A percentile compares a stretch with the other conserved stretches of the same genome.
Evolutionary conservation across 352 stramenopile genomes (phyloP).

Genomic region (Globisporangium acanthophoron): DNA sequence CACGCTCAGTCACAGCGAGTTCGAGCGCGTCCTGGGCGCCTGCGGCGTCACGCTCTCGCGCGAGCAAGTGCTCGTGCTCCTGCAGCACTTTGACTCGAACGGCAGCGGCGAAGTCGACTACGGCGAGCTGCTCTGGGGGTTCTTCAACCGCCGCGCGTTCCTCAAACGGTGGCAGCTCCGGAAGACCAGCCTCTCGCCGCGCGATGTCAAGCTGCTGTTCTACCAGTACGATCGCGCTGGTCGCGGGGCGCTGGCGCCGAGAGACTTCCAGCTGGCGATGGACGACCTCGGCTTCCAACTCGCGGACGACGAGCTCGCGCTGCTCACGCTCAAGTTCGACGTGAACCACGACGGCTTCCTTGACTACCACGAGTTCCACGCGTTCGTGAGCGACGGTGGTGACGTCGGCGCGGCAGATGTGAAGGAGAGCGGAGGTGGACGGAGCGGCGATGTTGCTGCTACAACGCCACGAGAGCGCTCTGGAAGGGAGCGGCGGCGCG

Average conservation of each 20-base stretch:
- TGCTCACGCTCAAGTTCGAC: slow-evolving; percentile 51
- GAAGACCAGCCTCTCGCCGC: slow-evolving; percentile 20
- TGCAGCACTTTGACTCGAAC: slow-evolving; percentile 44
- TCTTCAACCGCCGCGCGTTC: slow-evolving; percentile 58
- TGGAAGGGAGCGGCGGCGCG: not conserved
- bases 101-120: slow-evolving; percentile 51
- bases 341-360: slow-evolving; percentile 45
- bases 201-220: slow-evolving; percentile 34
- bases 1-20: slow-evolving; percentile 40
- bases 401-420: not conserved
- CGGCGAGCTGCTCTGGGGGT: slow-evolving; percentile 51
- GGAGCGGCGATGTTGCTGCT: not conserved
- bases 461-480: not conserved
- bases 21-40: slow-evolving; percentile 26
- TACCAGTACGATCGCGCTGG: slow-evolving; percentile 35
- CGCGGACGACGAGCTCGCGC: slow-evolving; percentile 33
- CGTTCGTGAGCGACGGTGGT: slow-evolving; percentile 25
- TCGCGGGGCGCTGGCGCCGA: slow-evolving; percentile 27
- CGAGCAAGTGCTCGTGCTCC: slow-evolving; percentile 39
- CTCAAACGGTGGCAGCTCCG: slow-evolving; percentile 45
- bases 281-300: slow-evolving; percentile 45
- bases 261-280: slow-evolving; percentile 48
- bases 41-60: slow-evolving; percentile 23
- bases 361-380: slow-evolving; percentile 57
- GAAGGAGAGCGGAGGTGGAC: not conserved